Evolutionary conservation across 345 rosid genomes (phyloP).

Genomic region (Acer saccharum): DNA sequence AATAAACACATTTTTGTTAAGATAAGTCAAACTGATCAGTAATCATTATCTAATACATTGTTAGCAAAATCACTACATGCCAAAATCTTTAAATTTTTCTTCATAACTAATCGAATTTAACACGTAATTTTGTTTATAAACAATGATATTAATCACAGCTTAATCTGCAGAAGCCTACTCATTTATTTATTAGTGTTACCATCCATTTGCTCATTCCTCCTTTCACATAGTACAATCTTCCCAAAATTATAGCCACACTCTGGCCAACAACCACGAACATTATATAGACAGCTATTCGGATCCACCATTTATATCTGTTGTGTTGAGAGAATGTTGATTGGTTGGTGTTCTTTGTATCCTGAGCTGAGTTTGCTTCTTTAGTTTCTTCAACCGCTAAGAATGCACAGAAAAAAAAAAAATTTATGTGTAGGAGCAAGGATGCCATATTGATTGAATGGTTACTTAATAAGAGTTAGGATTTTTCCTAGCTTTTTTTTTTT

Average conservation of each 20-base stretch:
- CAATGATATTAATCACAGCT: no score
- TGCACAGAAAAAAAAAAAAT: constrained; percentile 24
- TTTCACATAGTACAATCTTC: constrained; percentile 35
- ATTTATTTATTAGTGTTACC: constrained; percentile 19
- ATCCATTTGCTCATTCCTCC: constrained; percentile 53
- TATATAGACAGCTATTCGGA: constrained; percentile 33
- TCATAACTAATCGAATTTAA: no score
- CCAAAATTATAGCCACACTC: constrained; percentile 33
- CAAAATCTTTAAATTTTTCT: no score
- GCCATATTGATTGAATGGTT: no score
- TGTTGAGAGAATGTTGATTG: not conserved
- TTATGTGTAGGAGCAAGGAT: no score
- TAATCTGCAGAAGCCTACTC: not conserved
- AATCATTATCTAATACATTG: no score
- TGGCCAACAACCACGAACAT: constrained; percentile 34
- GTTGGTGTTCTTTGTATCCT: not conserved
- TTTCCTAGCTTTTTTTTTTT: no score
- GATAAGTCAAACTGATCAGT: no score
- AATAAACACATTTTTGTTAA: not conserved
- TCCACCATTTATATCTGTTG: constrained; percentile 32
- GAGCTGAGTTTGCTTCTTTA: constrained; percentile 16
- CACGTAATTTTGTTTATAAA: no score
- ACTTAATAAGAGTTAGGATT: no score
- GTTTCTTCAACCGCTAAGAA: constrained; percentile 11
- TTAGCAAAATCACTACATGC: no score